Base-by-base conservation (phyloP, 495 filamentous ascomycete genomes). In the Penicillium diatomitis region DNA sequence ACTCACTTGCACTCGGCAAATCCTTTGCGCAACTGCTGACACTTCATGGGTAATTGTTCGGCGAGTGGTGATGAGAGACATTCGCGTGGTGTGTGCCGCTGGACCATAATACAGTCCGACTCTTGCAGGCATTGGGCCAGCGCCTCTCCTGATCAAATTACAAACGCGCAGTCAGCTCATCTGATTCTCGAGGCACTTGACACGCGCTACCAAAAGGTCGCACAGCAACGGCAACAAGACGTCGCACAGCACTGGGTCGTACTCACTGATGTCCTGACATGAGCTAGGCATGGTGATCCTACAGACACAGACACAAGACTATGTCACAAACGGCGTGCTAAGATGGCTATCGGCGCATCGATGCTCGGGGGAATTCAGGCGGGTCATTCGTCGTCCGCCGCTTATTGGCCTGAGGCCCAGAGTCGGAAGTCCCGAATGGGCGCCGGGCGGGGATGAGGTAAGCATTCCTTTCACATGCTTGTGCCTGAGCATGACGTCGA, bases 251-350 rank as follows among this genome's bases (percentile, higher is more conserved):
- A 29, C 32, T 6, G n/a, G 6, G 35, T 51, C 41, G 9, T 30
- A 72, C 84, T 60, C 78, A 97, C 92, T 81, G 62, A 98, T 90
- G 63, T 96, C 91, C 77, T 87, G 87, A 76, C 92, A 98, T 49
- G 90, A 96, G 64, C 84, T 86, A 29, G 92, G 92, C 92, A 98
- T 98, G 44, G 58, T 82, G 69, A 37, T 32, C 44, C 50, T 35
- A 38, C 41, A 28, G 44, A 44, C 47, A 33, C 34, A 41, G 11
- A 36, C 20, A 20, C 20, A 20, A 20, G 20, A 20, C 20, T 20
- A 46, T 47, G 44, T 46, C 49, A 20, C 36, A 49, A 33, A 31
- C 28, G 31, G 31, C 41, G 29, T 32, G 41, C 41, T 30, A 30
- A 12, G 37, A 37, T n/a, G 12, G 20, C 12, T 41, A 6, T 46